A percentile compares a stretch with the other conserved stretches of the same genome.
These are phyloP conservation scores for Elsinoe batatas DNA, from an alignment of 2,329 filamentous ascomycete genomes.

Conservation along the genomic window DNA sequence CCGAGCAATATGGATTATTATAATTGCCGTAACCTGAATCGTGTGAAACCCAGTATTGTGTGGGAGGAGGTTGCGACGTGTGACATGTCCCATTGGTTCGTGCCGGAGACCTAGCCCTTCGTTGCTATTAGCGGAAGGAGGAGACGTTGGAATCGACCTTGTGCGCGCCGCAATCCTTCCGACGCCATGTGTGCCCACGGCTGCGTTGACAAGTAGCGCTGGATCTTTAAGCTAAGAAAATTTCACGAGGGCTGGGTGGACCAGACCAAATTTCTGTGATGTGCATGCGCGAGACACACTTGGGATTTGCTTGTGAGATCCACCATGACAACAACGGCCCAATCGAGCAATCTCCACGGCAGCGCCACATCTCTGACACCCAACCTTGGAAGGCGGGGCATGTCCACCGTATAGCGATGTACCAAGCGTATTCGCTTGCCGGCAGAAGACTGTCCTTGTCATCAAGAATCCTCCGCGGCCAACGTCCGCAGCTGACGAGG, in stretches of 20 bases:
- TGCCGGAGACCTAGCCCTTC: neutral
- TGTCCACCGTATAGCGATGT: neutral
- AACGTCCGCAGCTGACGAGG: neutral
- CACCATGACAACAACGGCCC: neutral
- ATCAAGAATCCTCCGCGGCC: neutral
- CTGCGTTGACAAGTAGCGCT: neutral
- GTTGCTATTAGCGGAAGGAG: neutral
- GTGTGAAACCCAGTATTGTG: neutral
- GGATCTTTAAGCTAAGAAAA: neutral
- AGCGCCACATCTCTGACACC: constrained; percentile 7
- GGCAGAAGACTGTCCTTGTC: neutral
- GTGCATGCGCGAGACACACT: neutral
- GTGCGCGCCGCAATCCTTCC: constrained; percentile 1
- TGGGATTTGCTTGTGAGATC: neutral
- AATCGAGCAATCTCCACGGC: constrained; percentile 7
- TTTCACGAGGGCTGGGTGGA: constrained; percentile 4
- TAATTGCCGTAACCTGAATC: constrained; percentile 2
- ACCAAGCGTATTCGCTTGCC: neutral
- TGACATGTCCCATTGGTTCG: neutral
- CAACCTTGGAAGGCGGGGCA: neutral
- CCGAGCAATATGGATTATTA: neutral
- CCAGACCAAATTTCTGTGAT: neutral
- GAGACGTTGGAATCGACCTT: neutral
- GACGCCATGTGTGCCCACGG: constrained; percentile 1
- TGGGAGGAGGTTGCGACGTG: neutral